Percentiles rank a stretch among this genome's conserved stretches.
Conservation (phyloP, 2,329 filamentous ascomycete species). For the Shiraia bambusicola region DNA sequence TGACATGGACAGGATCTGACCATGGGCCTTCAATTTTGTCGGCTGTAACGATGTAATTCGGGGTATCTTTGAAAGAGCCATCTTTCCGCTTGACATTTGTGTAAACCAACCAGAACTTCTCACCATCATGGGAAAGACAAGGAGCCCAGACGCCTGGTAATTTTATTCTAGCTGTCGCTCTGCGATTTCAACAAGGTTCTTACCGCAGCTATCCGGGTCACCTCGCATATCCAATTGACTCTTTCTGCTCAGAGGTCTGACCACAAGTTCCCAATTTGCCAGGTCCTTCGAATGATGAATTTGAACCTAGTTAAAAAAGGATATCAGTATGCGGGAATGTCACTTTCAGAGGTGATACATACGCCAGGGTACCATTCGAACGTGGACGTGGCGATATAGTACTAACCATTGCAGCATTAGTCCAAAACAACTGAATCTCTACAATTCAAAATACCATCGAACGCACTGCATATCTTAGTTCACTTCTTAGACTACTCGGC, state of each 20-base stretch:
- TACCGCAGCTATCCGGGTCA: slow-evolving; percentile 54
- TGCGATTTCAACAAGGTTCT: neutral
- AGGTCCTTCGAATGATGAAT: slow-evolving; percentile 59
- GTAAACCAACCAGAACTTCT: slow-evolving; percentile 64
- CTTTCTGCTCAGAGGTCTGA: slow-evolving; percentile 54
- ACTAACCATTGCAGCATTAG: slow-evolving; percentile 27
- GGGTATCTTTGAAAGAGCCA: slow-evolving; percentile 64
- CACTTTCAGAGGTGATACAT: slow-evolving; percentile 43
- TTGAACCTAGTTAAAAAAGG: slow-evolving; percentile 3
- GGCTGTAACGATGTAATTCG: slow-evolving; percentile 62
- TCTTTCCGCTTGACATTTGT: slow-evolving; percentile 69
- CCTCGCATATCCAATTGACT: slow-evolving; percentile 57
- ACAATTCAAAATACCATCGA: neutral
- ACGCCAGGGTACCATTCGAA: slow-evolving; percentile 64
- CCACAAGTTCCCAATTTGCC: slow-evolving; percentile 56
- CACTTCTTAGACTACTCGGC: neutral
- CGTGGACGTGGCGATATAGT: slow-evolving; percentile 62
- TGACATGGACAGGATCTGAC: slow-evolving; percentile 62
- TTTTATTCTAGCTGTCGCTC: slow-evolving; percentile 1
- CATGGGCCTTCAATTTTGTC: slow-evolving; percentile 58
- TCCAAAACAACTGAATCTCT: neutral
- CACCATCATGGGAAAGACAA: slow-evolving; percentile 62
- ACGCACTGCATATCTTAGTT: slow-evolving; percentile 10
- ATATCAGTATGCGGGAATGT: neutral
- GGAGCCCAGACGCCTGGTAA: slow-evolving; percentile 59